phyloP scores from a whole-genome alignment of 2,329 filamentous ascomycete species.

The Calonectria montana region DNA sequence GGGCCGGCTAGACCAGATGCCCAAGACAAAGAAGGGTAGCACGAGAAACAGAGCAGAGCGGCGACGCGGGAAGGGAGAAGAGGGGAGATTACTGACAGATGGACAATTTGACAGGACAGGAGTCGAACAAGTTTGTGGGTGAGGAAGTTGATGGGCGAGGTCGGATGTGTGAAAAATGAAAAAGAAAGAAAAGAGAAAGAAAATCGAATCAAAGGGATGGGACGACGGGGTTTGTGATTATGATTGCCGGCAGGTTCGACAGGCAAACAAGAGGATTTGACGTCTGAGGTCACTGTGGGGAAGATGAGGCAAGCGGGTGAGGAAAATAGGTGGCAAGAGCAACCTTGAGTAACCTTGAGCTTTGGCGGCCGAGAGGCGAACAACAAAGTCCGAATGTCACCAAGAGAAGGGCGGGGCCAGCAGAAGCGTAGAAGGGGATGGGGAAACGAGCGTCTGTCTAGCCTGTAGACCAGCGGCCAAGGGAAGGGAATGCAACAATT shows the following conservation, averaged over 20 bases:
- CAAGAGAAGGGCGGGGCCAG: not conserved
- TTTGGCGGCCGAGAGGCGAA: slow-evolving; percentile 2
- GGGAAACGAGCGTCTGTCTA: not conserved
- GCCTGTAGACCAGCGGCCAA: not conserved
- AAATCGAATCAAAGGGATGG: slow-evolving; percentile 21
- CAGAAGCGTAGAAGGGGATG: not conserved
- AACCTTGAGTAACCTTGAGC: not conserved
- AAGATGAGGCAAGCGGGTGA: slow-evolving; percentile 14
- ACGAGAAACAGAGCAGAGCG: not conserved
- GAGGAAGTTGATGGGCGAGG: not conserved
- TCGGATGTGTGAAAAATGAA: not conserved
- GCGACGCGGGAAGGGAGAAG: not conserved
- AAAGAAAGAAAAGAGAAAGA: slow-evolving; percentile 21
- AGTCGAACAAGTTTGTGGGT: not conserved
- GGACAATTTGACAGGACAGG: not conserved
- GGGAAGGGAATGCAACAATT: slow-evolving; percentile 11
- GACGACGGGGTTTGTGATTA: slow-evolving; percentile 17
- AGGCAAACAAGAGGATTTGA: slow-evolving; percentile 6
- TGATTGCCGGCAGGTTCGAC: not conserved
- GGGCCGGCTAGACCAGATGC: not conserved
- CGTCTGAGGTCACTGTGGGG: slow-evolving; percentile 29
- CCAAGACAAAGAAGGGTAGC: slow-evolving; percentile 3
- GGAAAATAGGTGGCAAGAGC: slow-evolving; percentile 11
- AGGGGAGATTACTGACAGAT: slow-evolving; percentile 6
- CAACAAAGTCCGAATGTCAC: not conserved